Percentiles rank a stretch among this genome's conserved stretches.
Conservation (phyloP, 768 basidiomycete genomes). For the Collybia nuda region DNA sequence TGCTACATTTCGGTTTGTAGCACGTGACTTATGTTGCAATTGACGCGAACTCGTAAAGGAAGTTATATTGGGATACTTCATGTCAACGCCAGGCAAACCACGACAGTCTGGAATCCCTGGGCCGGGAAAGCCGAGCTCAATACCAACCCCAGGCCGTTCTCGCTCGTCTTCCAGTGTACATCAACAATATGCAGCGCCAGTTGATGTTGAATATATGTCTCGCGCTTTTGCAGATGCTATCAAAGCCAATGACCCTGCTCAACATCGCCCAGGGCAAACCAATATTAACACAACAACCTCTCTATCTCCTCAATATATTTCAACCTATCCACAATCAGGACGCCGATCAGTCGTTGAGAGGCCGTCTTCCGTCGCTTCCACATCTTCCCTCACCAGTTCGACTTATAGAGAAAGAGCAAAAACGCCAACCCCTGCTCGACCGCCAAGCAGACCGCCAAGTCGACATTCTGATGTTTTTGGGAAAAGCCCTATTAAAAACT, state of each 20-base stretch:
- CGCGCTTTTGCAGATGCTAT: slow-evolving; percentile 81
- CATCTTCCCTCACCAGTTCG: slow-evolving; percentile 38
- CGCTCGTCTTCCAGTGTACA: slow-evolving; percentile 61
- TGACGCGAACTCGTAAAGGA: no score
- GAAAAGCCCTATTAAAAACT: slow-evolving; percentile 45
- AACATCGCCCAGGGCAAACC: slow-evolving; percentile 48
- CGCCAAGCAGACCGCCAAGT: slow-evolving; percentile 55
- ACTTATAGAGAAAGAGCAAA: slow-evolving; percentile 45
- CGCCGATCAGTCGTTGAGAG: slow-evolving; percentile 44
- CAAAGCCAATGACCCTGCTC: slow-evolving; percentile 76
- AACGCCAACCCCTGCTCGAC: slow-evolving; percentile 43
- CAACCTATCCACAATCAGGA: slow-evolving; percentile 47
- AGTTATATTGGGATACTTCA: slow-evolving; percentile 5
- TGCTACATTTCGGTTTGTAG: no score
- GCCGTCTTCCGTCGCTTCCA: slow-evolving; percentile 63
- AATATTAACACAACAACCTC: slow-evolving; percentile 39
- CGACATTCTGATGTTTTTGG: slow-evolving; percentile 62
- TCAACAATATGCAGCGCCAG: slow-evolving; percentile 29
- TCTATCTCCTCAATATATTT: slow-evolving; percentile 45
- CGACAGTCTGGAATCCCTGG: slow-evolving; percentile 42
- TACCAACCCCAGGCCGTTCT: slow-evolving; percentile 72
- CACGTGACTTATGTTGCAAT: no score
- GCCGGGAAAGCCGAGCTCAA: slow-evolving; percentile 40
- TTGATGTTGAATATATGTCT: slow-evolving; percentile 59
- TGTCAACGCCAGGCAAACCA: slow-evolving; percentile 42